Percentiles rank a stretch among this genome's conserved stretches.
These are phyloP conservation scores for Mycena alexandri DNA, from an alignment of 768 basidiomycete species.

Conservation along the genomic window DNA sequence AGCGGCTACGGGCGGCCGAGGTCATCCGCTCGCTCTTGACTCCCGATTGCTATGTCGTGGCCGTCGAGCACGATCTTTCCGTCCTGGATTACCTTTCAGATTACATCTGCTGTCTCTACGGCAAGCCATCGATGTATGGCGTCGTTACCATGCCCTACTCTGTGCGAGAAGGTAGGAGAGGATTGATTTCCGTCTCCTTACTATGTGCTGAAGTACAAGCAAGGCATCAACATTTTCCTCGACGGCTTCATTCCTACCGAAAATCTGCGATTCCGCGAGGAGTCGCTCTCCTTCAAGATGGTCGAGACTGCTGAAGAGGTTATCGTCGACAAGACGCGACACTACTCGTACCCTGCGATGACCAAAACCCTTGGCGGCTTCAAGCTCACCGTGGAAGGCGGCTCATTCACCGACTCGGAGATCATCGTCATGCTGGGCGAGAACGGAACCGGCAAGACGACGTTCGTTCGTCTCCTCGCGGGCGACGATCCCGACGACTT, in stretches of 20 bases:
- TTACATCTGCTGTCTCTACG: slow-evolving; percentile 97
- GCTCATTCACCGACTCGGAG: slow-evolving; percentile 98
- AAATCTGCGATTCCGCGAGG: slow-evolving; percentile 97
- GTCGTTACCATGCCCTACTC: slow-evolving; percentile 99
- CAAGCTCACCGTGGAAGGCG: slow-evolving; percentile 93
- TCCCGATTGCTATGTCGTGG: slow-evolving; percentile 92
- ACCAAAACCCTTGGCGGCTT: slow-evolving; percentile 95
- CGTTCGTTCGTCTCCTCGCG: slow-evolving; percentile 94
- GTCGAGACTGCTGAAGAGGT: slow-evolving; percentile 95
- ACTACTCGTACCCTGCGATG: slow-evolving; percentile 95
- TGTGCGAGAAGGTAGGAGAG: slow-evolving; percentile 88
- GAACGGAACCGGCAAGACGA: slow-evolving; percentile 99
- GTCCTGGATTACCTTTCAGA: slow-evolving; percentile 99
- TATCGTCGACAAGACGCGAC: slow-evolving; percentile 85
- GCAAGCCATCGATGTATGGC: slow-evolving; percentile 97
- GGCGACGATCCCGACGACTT: slow-evolving; percentile 92
- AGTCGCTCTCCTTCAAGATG: slow-evolving; percentile 97
- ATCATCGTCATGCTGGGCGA: slow-evolving; percentile 99
- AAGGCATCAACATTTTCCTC: slow-evolving; percentile 99
- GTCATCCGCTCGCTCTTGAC: slow-evolving; percentile 90
- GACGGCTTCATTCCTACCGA: slow-evolving; percentile 99
- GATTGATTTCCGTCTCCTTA: not conserved
- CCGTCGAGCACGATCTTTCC: slow-evolving; percentile 98
- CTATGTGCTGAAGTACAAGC: slow-evolving; percentile 4
- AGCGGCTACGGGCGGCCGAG: slow-evolving; percentile 94